Conservation (phyloP, 2,329 filamentous ascomycete genomes). For the Bipolaris bicolor region DNA sequence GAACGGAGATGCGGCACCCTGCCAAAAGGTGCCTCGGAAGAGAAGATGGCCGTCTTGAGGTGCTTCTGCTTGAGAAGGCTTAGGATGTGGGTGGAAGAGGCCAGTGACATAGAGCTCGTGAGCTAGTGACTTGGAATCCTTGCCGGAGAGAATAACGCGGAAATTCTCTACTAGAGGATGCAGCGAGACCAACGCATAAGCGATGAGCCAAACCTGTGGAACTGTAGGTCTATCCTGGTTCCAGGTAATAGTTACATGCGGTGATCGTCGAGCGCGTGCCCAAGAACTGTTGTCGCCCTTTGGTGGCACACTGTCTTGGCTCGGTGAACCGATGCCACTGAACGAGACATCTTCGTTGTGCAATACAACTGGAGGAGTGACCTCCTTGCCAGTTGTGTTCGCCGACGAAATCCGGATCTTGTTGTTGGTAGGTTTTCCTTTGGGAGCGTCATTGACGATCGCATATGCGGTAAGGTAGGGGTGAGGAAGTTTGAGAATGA, state of each 20-base stretch:
- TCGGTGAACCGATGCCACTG: conserved; percentile 37
- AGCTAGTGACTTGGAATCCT: conserved; percentile 45
- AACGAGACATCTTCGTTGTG: conserved; percentile 40
- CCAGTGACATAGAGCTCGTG: conserved; percentile 52
- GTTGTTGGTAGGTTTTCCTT: conserved; percentile 27
- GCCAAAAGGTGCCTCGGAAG: conserved; percentile 57
- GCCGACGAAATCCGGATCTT: conserved; percentile 30
- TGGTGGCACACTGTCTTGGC: conserved; percentile 31
- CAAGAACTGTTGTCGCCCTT: conserved; percentile 48
- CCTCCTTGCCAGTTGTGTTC: conserved; percentile 25
- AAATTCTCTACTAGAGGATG: conserved; percentile 55
- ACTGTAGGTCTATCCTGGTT: conserved; percentile 48
- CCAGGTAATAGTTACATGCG: conserved; percentile 53
- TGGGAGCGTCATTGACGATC: conserved; percentile 32
- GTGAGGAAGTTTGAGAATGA: conserved; percentile 46
- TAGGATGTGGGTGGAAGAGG: conserved; percentile 53
- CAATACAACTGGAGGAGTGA: conserved; percentile 32
- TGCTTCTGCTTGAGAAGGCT: conserved; percentile 41
- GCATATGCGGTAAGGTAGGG: conserved; percentile 47
- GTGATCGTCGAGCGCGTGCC: conserved; percentile 55
- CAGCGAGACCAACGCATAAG: conserved; percentile 54
- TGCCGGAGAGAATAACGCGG: conserved; percentile 51
- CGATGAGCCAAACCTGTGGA: conserved; percentile 56
- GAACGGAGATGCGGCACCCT: conserved; percentile 52
- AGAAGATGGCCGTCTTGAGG: conserved; percentile 54